A percentile compares a stretch with the other conserved stretches of the same genome.
Conservation (phyloP, 768 basidiomycete genomes). For the Boletus huronensis region DNA sequence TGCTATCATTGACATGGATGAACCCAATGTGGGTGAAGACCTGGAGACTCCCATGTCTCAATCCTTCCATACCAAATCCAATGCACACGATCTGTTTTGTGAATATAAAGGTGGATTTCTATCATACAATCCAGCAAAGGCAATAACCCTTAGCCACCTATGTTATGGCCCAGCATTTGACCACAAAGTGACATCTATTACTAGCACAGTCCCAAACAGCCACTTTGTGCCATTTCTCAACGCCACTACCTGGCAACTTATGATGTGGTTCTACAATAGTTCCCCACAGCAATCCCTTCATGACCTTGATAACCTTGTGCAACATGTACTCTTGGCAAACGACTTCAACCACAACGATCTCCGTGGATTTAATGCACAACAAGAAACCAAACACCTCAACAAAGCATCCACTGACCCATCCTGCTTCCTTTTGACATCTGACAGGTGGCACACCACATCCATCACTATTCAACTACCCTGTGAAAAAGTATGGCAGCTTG, state of each 20-base stretch:
- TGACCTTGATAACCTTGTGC: background rate
- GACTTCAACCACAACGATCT: background rate
- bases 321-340: background rate
- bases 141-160: background rate
- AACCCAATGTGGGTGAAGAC: no score
- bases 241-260: background rate
- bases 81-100: background rate
- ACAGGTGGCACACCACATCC: background rate
- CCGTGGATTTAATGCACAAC: background rate
- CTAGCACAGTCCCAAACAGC: background rate
- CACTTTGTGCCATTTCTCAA: background rate
- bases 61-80: background rate
- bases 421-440: background rate
- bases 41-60: background rate
- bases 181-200: no score
- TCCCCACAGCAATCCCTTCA: background rate
- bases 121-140: background rate
- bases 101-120: background rate
- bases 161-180: background rate
- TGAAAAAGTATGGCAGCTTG: background rate
- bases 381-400: background rate
- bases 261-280: background rate
- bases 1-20: no score
- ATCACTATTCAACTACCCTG: background rate
- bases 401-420: background rate